phyloP scores from a whole-genome alignment of 1,139 yeast genomes.

The Suhomyces bokatorum region DNA sequence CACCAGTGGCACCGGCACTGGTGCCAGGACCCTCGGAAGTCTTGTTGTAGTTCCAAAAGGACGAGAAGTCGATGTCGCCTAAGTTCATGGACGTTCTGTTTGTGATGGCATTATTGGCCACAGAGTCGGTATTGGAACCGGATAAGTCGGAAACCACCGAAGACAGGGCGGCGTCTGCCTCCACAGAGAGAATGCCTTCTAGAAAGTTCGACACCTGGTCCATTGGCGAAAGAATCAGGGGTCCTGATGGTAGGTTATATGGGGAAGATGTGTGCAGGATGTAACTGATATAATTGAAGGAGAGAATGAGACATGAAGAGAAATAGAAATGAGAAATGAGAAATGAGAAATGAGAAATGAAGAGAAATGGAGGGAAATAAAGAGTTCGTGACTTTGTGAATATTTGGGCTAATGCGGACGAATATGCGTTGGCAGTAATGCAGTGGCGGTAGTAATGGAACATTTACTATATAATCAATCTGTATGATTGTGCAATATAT shows the following conservation, averaged over 20 bases:
- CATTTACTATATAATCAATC: too few relatives aligned
- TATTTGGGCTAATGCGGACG: too few relatives aligned
- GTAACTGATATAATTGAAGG: neutral
- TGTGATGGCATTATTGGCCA: conserved; percentile 9
- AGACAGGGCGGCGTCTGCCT: conserved; percentile 8
- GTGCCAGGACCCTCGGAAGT: neutral
- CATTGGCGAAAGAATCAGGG: conserved; percentile 13
- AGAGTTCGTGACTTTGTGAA: too few relatives aligned
- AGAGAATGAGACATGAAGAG: too few relatives aligned
- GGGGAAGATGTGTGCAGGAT: neutral
- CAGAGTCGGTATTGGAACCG: conserved; percentile 8
- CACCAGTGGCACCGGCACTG: too few relatives aligned
- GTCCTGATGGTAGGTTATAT: neutral
- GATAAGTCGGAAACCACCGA: neutral
- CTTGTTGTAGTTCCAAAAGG: conserved; percentile 14
- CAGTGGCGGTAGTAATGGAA: too few relatives aligned
- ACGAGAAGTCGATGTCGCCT: conserved; percentile 13
- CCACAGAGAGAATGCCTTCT: conserved; percentile 23
- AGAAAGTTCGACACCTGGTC: conserved; percentile 25
- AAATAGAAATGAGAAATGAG: too few relatives aligned
- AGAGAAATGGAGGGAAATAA: too few relatives aligned
- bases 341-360: too few relatives aligned
- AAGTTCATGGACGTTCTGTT: conserved; percentile 3
- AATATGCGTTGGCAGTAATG: too few relatives aligned
- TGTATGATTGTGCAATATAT: too few relatives aligned